Evolutionary conservation across 2,329 filamentous ascomycete genomes (phyloP).

Genomic region (Purpureocillium lavendulum): DNA sequence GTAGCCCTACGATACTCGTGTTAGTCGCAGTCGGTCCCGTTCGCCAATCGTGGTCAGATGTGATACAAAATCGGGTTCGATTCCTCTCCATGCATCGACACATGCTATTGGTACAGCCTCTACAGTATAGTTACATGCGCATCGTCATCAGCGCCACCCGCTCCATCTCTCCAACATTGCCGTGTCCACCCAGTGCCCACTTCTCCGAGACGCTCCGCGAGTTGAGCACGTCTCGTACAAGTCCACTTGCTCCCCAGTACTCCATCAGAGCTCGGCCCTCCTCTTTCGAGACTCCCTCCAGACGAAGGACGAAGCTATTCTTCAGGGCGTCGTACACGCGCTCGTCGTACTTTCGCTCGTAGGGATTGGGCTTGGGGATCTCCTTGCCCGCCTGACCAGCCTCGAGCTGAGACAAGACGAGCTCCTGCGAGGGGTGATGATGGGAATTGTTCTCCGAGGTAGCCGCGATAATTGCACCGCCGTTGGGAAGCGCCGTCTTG

Average conservation of each 20-base stretch:
- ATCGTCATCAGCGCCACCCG: constrained; percentile 46
- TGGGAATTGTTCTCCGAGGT: constrained; percentile 66
- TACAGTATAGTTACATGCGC: constrained; percentile 28
- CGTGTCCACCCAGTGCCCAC: constrained; percentile 75
- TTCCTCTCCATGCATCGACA: no score
- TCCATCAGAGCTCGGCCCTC: constrained; percentile 80
- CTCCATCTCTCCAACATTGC: constrained; percentile 81
- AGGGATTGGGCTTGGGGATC: constrained; percentile 40
- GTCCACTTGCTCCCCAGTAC: constrained; percentile 84
- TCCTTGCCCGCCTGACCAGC: constrained; percentile 30
- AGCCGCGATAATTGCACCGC: constrained; percentile 69
- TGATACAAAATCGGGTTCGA: no score
- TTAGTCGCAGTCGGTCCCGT: no score
- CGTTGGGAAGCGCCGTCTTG: constrained; percentile 51
- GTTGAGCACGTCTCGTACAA: constrained; percentile 63
- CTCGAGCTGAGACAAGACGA: constrained; percentile 52
- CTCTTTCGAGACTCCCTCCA: constrained; percentile 61
- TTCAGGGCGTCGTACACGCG: constrained; percentile 45
- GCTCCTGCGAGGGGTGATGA: constrained; percentile 55
- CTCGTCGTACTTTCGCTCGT: constrained; percentile 46
- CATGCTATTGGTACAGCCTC: constrained; percentile 14
- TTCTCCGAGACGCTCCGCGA: constrained; percentile 67
- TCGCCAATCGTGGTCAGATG: no score
- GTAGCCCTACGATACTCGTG: no score
- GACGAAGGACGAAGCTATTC: constrained; percentile 41